Evolutionary conservation across 2,329 filamentous ascomycete genomes (phyloP).

Genomic region (Cladosporium sp.): DNA sequence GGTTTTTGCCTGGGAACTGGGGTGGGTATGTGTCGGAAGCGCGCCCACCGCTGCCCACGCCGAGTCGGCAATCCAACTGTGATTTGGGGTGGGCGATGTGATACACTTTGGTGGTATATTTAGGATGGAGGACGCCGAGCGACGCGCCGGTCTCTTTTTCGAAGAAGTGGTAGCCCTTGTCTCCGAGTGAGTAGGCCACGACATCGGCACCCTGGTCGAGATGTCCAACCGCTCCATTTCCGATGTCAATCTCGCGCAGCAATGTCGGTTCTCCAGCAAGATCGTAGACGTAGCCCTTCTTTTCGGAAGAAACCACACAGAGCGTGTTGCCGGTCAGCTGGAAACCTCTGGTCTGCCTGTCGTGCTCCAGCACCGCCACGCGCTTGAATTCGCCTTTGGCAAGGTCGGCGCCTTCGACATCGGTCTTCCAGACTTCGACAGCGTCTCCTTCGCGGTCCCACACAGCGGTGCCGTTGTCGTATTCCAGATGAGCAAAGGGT

Average conservation of each 20-base stretch:
- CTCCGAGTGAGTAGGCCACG: conserved; percentile 49
- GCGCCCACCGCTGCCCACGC: conserved; percentile 9
- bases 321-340: conserved; percentile 47
- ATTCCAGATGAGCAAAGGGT: conserved; percentile 50
- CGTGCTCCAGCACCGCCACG: conserved; percentile 44
- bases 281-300: conserved; percentile 49
- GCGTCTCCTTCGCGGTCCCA: conserved; percentile 48
- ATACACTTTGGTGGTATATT: conserved; percentile 35
- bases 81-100: conserved; percentile 37
- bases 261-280: conserved; percentile 38
- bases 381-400: conserved; percentile 42
- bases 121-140: conserved; percentile 42
- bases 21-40: conserved; percentile 30
- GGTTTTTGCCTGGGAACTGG: conserved; percentile 21
- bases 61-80: conserved; percentile 11
- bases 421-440: conserved; percentile 48
- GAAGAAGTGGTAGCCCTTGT: conserved; percentile 45
- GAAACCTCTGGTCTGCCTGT: conserved; percentile 48
- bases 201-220: conserved; percentile 44
- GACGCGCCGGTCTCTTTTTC: conserved; percentile 42
- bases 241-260: conserved; percentile 41
- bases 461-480: conserved; percentile 48
- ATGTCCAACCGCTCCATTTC: conserved; percentile 46
- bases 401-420: conserved; percentile 26
- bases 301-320: conserved; percentile 48